phyloP scores from a whole-genome alignment of 192 early-diverging fungal species.

The Backusella westeae region DNA sequence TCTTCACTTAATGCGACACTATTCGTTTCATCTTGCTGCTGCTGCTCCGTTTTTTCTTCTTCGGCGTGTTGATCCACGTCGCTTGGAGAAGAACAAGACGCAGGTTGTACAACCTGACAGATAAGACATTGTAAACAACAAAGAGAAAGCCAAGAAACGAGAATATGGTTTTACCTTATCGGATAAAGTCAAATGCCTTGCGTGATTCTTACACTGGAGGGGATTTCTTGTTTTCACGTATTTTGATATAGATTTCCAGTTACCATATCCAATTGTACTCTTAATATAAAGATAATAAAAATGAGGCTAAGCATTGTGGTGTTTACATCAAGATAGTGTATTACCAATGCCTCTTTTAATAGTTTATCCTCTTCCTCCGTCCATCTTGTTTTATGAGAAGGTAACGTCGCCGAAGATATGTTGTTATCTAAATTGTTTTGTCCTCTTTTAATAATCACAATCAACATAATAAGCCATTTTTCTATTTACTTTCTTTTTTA shows the following conservation, averaged over 20 bases:
- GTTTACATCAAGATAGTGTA: neutral
- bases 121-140: neutral
- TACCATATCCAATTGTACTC: constrained; percentile 53
- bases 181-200: constrained; percentile 50
- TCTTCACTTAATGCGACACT: neutral
- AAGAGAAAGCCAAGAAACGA: neutral
- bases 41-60: neutral
- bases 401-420: constrained; percentile 43
- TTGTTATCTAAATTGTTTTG: neutral
- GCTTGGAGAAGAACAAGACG: neutral
- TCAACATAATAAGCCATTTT: too few species aligned
- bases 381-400: constrained; percentile 58
- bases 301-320: neutral
- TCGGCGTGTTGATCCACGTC: neutral
- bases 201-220: constrained; percentile 63
- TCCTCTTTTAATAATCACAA: neutral
- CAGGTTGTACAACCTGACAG: neutral
- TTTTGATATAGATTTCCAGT: constrained; percentile 55
- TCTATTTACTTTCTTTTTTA: constrained; percentile 8
- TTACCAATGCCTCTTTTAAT: constrained; percentile 53
- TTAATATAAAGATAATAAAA: neutral
- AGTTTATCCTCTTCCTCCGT: constrained; percentile 54
- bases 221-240: constrained; percentile 52
- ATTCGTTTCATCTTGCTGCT: neutral
- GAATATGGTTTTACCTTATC: constrained; percentile 28